Evolutionary conservation across 2,329 filamentous ascomycete species (phyloP).

Genomic region (Westerdykella aurantiaca): DNA sequence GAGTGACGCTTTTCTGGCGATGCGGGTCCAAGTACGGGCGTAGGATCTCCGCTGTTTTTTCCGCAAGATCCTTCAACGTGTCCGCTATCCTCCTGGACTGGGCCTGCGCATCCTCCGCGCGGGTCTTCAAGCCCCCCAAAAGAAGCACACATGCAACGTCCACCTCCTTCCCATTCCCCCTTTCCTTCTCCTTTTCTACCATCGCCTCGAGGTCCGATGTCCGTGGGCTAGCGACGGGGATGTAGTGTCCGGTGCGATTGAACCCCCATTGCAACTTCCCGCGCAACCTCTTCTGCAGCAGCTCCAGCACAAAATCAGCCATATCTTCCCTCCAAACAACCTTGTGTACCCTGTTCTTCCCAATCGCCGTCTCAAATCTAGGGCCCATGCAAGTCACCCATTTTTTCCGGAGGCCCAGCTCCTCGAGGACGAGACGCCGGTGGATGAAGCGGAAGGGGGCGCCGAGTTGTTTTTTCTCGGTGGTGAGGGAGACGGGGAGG

Average conservation of each 20-base stretch:
- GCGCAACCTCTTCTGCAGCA: slow-evolving; percentile 34
- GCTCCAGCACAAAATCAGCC: slow-evolving; percentile 37
- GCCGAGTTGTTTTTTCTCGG: slow-evolving; percentile 16
- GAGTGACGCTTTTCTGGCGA: slow-evolving; percentile 14
- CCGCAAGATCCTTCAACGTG: slow-evolving; percentile 20
- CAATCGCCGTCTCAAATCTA: slow-evolving; percentile 34
- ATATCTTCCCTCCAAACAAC: slow-evolving; percentile 47
- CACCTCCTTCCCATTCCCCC: too few species aligned
- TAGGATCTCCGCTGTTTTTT: slow-evolving; percentile 13
- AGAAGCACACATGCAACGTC: slow-evolving; percentile 26
- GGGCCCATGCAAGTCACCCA: slow-evolving; percentile 18
- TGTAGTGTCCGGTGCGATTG: slow-evolving; percentile 18
- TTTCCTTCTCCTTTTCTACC: slow-evolving; percentile 3
- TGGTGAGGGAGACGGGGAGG: slow-evolving; percentile 43
- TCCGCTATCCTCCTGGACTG: slow-evolving; percentile 10
- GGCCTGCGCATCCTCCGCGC: slow-evolving; percentile 18
- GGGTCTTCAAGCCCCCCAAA: slow-evolving; percentile 20
- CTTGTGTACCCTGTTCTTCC: slow-evolving; percentile 22
- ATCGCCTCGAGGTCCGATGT: slow-evolving; percentile 18
- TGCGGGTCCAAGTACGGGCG: slow-evolving; percentile 22
- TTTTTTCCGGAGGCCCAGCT: slow-evolving; percentile 16
- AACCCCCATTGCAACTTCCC: slow-evolving; percentile 36
- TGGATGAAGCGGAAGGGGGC: slow-evolving; percentile 19
- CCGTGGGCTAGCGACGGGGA: slow-evolving; percentile 16
- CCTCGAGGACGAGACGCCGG: slow-evolving; percentile 9